Evolutionary conservation across 78 protist species (phyloP).

Genomic region (Chrysochromulina parva): DNA sequence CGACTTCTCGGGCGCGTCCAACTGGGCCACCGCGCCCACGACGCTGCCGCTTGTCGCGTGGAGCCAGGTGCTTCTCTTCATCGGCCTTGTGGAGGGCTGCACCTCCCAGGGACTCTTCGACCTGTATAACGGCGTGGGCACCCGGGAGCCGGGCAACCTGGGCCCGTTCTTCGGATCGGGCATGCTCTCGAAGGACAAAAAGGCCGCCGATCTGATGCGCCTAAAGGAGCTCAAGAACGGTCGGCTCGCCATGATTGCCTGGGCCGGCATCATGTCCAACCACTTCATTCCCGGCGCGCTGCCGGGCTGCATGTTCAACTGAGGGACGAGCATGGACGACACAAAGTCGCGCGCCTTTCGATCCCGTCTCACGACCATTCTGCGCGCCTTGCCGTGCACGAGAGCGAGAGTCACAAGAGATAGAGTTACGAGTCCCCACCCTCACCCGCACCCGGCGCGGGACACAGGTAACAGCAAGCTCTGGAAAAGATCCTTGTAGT

Average conservation of each 20-base stretch:
- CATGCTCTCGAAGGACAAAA: neutral
- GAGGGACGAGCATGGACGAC: no score
- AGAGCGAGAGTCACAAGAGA: no score
- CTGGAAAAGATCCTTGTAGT: no score
- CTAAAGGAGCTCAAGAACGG: constrained; percentile 50
- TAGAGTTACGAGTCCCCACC: no score
- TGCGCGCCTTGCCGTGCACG: no score
- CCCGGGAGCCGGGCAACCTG: constrained; percentile 39
- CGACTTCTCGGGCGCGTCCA: neutral
- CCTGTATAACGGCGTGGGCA: neutral
- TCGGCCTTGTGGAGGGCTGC: constrained; percentile 33
- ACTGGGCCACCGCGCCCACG: neutral
- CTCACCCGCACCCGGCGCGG: no score
- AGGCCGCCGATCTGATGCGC: neutral
- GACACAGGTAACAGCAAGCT: no score
- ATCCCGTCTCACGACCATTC: no score
- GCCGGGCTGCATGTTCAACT: neutral
- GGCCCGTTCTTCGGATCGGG: constrained; percentile 22
- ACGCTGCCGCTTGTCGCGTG: constrained; percentile 17
- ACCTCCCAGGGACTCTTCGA: neutral
- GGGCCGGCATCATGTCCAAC: neutral
- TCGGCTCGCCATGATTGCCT: constrained; percentile 12
- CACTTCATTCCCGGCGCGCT: constrained; percentile 6
- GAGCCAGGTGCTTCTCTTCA: constrained; percentile 10
- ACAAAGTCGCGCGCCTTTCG: no score